Conservation (phyloP, 768 basidiomycete genomes). For the Leucosporidium scottii region DNA sequence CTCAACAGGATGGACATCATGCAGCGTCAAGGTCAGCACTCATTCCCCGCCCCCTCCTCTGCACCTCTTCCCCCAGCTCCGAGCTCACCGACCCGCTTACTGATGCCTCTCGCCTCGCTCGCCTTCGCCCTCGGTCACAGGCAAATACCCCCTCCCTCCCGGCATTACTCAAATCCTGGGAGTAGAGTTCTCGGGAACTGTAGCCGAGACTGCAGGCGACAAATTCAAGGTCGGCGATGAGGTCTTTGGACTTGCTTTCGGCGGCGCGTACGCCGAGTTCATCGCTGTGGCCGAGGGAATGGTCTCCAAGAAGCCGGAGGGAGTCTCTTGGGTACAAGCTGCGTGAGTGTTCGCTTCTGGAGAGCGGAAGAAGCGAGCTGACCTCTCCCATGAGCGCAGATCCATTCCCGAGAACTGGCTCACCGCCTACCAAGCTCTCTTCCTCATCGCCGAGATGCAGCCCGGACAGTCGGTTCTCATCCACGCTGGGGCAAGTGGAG, state of each 20-base stretch:
- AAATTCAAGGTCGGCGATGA: conserved; percentile 32
- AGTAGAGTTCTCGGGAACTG: conserved; percentile 37
- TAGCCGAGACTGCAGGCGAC: conserved; percentile 19
- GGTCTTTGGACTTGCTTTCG: conserved; percentile 36
- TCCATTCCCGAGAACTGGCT: conserved; percentile 75
- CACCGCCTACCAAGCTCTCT: conserved; percentile 58
- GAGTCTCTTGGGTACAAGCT: conserved; percentile 74
- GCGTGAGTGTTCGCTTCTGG: conserved; percentile 48
- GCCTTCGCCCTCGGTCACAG: not conserved
- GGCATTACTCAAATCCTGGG: conserved; percentile 32
- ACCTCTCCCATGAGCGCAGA: not conserved
- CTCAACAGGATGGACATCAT: conserved; percentile 37
- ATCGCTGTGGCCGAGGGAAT: conserved; percentile 59
- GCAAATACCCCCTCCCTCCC: conserved; percentile 35
- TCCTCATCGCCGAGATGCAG: conserved; percentile 62
- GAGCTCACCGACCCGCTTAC: not conserved
- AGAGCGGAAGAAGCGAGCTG: not conserved
- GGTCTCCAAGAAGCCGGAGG: conserved; percentile 63
- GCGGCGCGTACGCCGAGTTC: conserved; percentile 38
- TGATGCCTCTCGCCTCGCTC: too few species aligned
- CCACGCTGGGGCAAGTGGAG: conserved; percentile 86
- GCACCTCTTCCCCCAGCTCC: not conserved
- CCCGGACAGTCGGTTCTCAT: conserved; percentile 68
- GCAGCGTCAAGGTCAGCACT: conserved; percentile 25
- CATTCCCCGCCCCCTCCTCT: not conserved